These are phyloP conservation scores for Globisporangium polare DNA, from an alignment of 352 stramenopile species.

Conservation along the genomic window DNA sequence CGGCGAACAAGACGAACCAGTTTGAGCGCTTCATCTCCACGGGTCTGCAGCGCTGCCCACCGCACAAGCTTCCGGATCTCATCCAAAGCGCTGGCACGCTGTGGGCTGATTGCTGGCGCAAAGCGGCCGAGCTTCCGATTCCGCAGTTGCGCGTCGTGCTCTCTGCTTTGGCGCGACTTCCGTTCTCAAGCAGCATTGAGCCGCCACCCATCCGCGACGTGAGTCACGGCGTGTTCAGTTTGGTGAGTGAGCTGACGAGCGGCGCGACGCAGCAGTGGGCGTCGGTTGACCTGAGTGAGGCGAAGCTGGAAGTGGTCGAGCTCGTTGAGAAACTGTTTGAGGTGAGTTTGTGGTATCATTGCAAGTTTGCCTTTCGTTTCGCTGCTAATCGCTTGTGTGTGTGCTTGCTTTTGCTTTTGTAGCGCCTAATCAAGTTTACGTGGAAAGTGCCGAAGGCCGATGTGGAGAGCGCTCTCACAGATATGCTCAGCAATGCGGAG, in stretches of 20 bases:
- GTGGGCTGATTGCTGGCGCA: constrained; percentile 52
- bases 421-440: constrained; percentile 66
- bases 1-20: constrained; percentile 4
- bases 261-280: not conserved
- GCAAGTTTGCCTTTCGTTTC: not conserved
- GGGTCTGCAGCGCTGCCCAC: constrained; percentile 34
- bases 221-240: constrained; percentile 36
- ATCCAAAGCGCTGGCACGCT: constrained; percentile 28
- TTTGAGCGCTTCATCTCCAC: constrained; percentile 40
- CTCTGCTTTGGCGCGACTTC: constrained; percentile 41
- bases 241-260: constrained; percentile 27
- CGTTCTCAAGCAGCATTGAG: constrained; percentile 29
- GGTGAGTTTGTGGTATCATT: not conserved
- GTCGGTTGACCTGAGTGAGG: constrained; percentile 1
- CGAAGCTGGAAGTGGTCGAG: constrained; percentile 12
- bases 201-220: constrained; percentile 36
- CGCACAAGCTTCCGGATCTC: constrained; percentile 32
- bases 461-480: constrained; percentile 44
- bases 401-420: not conserved
- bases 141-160: constrained; percentile 39
- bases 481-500: constrained; percentile 59
- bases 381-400: not conserved
- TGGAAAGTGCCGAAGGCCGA: constrained; percentile 58
- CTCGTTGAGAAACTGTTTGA: constrained; percentile 16
- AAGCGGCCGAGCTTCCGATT: constrained; percentile 25